Percentiles rank a stretch among this genome's conserved stretches.
Conservation (phyloP, 345 rosid species). For the Heritiera littoralis region DNA sequence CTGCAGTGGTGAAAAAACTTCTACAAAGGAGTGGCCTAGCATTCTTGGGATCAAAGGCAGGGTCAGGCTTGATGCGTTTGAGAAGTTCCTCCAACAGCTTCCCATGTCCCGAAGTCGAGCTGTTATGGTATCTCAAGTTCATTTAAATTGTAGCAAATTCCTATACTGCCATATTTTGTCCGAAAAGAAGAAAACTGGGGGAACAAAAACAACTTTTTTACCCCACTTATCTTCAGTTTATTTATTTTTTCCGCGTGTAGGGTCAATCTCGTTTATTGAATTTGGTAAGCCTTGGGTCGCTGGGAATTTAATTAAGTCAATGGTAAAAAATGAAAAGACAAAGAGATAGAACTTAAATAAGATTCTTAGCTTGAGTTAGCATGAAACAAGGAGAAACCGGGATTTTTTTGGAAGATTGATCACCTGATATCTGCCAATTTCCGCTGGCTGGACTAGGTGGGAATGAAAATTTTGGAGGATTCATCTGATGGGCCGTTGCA, state of each 20-base stretch:
- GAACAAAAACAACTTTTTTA: not conserved
- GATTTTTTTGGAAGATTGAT: not conserved
- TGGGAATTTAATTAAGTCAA: not conserved
- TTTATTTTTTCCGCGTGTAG: not conserved
- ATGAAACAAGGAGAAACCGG: constrained; percentile 2
- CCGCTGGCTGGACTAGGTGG: not conserved
- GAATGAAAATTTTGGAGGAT: not conserved
- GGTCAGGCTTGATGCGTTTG: constrained; percentile 87
- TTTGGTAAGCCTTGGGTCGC: constrained; percentile 1
- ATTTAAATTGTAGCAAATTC: constrained; percentile 43
- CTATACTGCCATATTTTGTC: constrained; percentile 27
- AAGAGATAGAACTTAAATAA: not conserved
- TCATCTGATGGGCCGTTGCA: not conserved
- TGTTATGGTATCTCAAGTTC: constrained; percentile 76
- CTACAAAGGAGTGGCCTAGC: constrained; percentile 63
- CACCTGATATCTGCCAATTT: not conserved
- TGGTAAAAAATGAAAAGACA: not conserved
- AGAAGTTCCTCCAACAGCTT: constrained; percentile 91
- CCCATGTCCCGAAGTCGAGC: constrained; percentile 91
- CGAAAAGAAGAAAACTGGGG: constrained; percentile 13
- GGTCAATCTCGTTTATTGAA: constrained; percentile 11
- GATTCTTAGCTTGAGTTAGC: not conserved
- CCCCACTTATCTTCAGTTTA: constrained; percentile 13
- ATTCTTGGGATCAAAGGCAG: constrained; percentile 86
- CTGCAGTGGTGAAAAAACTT: constrained; percentile 84